Percentiles rank a stretch among this genome's conserved stretches.
phyloP scores from a whole-genome alignment of 139 green algal species.

The Picochlorum sp. region DNA sequence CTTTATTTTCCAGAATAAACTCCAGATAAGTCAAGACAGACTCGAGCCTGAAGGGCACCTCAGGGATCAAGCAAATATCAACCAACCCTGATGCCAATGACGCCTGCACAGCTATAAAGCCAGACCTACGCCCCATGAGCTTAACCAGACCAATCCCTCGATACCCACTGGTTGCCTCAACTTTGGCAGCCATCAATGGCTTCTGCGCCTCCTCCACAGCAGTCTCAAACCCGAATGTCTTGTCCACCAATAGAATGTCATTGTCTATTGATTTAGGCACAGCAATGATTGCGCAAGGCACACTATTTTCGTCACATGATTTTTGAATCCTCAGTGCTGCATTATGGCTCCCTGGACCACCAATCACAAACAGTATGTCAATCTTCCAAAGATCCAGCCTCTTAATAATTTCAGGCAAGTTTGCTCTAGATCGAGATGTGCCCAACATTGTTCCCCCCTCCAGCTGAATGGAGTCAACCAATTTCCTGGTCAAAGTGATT shows the following conservation, averaged over 20 bases:
- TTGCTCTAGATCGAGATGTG: slow-evolving; percentile 73
- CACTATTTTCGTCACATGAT: slow-evolving; percentile 42
- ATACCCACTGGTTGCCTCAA: slow-evolving; percentile 64
- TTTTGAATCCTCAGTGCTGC: slow-evolving; percentile 61
- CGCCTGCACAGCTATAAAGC: slow-evolving; percentile 78
- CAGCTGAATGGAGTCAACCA: slow-evolving; percentile 89
- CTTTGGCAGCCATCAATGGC: slow-evolving; percentile 30
- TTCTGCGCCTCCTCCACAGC: slow-evolving; percentile 61
- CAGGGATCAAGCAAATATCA: slow-evolving; percentile 83
- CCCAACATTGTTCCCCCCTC: slow-evolving; percentile 93
- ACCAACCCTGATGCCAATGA: slow-evolving; percentile 53
- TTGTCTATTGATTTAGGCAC: slow-evolving; percentile 91
- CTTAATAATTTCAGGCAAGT: slow-evolving; percentile 92
- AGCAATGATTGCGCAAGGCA: slow-evolving; percentile 67
- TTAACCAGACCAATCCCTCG: slow-evolving; percentile 71
- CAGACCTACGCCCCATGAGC: slow-evolving; percentile 73
- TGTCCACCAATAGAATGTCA: slow-evolving; percentile 43
- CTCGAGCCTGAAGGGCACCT: slow-evolving; percentile 76
- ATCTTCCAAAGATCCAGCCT: slow-evolving; percentile 87
- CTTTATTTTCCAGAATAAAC: slow-evolving; percentile 65
- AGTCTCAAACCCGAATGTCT: slow-evolving; percentile 67
- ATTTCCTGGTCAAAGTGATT: slow-evolving; percentile 62
- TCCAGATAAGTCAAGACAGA: slow-evolving; percentile 78
- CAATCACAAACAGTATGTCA: slow-evolving; percentile 93
- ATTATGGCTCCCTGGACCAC: slow-evolving; percentile 80